phyloP scores from a whole-genome alignment of 352 stramenopile species.

The Phytophthora syringae region DNA sequence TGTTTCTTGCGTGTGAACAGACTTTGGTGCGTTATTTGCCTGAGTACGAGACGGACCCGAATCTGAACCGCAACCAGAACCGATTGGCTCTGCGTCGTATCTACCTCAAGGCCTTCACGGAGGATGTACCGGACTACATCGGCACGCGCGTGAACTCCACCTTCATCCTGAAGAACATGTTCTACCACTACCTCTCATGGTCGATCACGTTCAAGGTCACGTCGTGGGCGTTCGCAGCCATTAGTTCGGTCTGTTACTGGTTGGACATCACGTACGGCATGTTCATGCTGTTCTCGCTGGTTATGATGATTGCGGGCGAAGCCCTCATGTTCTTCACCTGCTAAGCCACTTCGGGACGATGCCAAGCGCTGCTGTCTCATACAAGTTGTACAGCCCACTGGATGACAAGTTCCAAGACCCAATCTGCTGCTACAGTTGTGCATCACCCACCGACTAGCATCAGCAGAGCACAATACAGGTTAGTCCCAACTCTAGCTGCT shows the following conservation, averaged over 20 bases:
- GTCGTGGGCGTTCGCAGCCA: conserved; percentile 47
- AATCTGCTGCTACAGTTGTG: conserved; percentile 9
- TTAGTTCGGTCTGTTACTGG: conserved; percentile 46
- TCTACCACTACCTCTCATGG: conserved; percentile 75
- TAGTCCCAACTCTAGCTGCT: neutral
- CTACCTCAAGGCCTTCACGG: conserved; percentile 74
- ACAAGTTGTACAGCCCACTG: neutral
- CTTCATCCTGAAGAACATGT: conserved; percentile 70
- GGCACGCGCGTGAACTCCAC: conserved; percentile 55
- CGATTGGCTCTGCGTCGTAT: conserved; percentile 80
- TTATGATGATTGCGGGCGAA: conserved; percentile 60
- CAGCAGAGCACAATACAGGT: neutral
- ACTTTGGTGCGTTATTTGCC: conserved; percentile 79
- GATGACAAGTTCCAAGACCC: neutral
- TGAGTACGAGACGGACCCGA: conserved; percentile 67
- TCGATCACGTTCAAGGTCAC: conserved; percentile 70
- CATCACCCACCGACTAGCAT: conserved; percentile 29
- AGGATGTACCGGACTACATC: conserved; percentile 76
- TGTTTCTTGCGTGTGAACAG: conserved; percentile 36
- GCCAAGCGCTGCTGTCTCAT: conserved; percentile 6
- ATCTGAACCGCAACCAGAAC: conserved; percentile 83
- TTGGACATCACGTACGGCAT: conserved; percentile 72
- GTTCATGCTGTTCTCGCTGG: conserved; percentile 60
- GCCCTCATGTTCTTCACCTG: conserved; percentile 84
- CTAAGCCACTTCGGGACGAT: conserved; percentile 38